Base-by-base conservation (phyloP, 805 yeast species). In the Wickerhamiella shivajii region DNA sequence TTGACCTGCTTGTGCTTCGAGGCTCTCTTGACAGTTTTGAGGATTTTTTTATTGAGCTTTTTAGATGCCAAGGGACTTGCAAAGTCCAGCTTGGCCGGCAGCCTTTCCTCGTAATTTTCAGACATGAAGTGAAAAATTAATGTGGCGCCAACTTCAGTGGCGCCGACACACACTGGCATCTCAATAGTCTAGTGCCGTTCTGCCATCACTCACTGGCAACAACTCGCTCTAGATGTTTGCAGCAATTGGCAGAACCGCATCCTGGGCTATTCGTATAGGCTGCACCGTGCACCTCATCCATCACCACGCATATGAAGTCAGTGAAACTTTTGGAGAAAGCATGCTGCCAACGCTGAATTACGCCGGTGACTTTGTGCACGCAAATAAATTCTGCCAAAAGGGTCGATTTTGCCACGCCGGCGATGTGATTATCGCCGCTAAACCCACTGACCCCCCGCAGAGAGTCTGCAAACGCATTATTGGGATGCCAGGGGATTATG, bases 1-100 rank as follows among this genome's bases (percentile, higher is more conserved):
- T 84, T 87, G 47, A 90, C 95, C 59, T 87, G 95, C 64, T 90
- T 90, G 44, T 95, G 92, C 64, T 90, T 90, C 34, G 97, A 84
- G 7, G 98, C 97, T 59, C 83, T 87, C 69, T 90, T 90, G 43
- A 90, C 92, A 28, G 94, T 81, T 64, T 90, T 90, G 53, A 92
- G 69, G 12, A 87, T 77, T 61, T 87, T 90, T 63, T 90, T 90
- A 66, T 90, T 90, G 55, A 87, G 64, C 59, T 90, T 90, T 64
- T 90, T 90, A 27, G 94, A 72, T 11, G 99, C 99, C 48, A 90
- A 67, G 40, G 99, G 99, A 51, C 73, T 66, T 35, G 98, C 95
- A 59, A 90, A 87, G 36, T 94, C 77, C 46, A 90, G 67, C 38
- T 78, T 73, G 14, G 95, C 96, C 32, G 93, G 76, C 60, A 90